Evolutionary conservation across 805 yeast genomes (phyloP), one percentile per base, ranked within the genome.

Genomic region (Barnettozyma californica): DNA sequence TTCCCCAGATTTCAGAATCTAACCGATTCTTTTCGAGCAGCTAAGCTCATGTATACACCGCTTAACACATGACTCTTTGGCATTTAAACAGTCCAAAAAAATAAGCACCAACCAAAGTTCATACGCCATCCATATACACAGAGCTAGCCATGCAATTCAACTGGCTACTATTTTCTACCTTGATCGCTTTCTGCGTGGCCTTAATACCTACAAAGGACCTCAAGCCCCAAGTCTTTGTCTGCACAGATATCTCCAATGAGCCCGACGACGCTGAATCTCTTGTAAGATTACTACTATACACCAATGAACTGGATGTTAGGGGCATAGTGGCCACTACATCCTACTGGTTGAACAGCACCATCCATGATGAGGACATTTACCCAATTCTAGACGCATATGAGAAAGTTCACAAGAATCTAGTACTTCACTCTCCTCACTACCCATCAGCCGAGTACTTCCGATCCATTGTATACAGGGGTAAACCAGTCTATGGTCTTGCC

Each of bases 321-420:
- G 69, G 68, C 16, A 54, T 64, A 18, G 68, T 62, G 7, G 68
- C 68, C 6, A 63, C 69, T 1, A 65, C 69, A 2, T 65, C 69
- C 0, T 57, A 43, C 44, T 65, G 68, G 69, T 45, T 65, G 36
- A 64, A 64, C 43, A 43, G 56, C 38, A 65, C 65, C 0, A 49
- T 54, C 18, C 65, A 64, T 43, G 64, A 56, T 27, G 65, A 64
- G 47, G 68, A 63, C 44, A 59, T 64, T 9, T 57, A 56, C 43
- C 63, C 68, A 43, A 63, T 65, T 34, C 21, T 63, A n/a, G 67
- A 64, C 31, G 67, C 64, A 4, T 65, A 63, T 45, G 64, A 48
- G 14, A 27, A 57, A 45, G 67, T 64, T 34, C 56, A 57, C 39
- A 46, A 54, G 9, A 62, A 53, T 20, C 46, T 65, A 16, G 26